Percentiles rank a stretch among this genome's conserved stretches.
These are phyloP conservation scores for Triticum timopheevii DNA, from an alignment of 176 grass and related monocot genomes.

Conservation along the genomic window DNA sequence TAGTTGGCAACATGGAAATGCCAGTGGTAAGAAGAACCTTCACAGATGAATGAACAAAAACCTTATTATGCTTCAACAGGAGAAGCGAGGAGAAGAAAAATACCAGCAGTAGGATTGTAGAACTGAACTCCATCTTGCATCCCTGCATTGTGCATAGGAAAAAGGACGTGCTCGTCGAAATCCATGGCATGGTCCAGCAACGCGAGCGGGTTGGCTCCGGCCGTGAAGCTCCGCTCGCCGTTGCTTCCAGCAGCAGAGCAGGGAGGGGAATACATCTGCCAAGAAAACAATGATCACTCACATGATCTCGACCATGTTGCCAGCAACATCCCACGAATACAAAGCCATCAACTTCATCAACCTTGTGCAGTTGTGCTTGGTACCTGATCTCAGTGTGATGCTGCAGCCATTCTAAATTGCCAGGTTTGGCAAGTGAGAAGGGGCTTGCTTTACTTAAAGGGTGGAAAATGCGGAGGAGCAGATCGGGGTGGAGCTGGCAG, in stretches of 20 bases:
- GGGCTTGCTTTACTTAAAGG: conserved; percentile 70
- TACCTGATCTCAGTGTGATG: conserved; percentile 22
- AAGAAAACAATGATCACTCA: conserved; percentile 39
- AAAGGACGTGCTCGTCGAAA: conserved; percentile 59
- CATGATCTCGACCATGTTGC: background rate
- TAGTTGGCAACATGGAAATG: conserved; percentile 4
- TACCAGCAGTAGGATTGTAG: conserved; percentile 41
- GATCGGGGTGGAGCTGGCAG: conserved; percentile 46
- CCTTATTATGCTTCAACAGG: background rate
- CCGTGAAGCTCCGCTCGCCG: conserved; percentile 41
- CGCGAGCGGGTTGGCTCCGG: conserved; percentile 48
- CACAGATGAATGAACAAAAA: background rate
- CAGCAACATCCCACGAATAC: conserved; percentile 34
- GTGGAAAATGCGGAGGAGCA: conserved; percentile 34
- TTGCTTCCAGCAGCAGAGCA: conserved; percentile 34
- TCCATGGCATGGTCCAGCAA: conserved; percentile 61
- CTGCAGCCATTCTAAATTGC: conserved; percentile 41
- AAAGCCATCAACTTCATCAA: conserved; percentile 31
- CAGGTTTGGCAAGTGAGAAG: conserved; percentile 44
- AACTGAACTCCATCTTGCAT: conserved; percentile 35
- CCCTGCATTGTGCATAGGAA: conserved; percentile 45
- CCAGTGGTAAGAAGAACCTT: conserved; percentile 14
- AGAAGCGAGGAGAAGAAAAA: conserved; percentile 9
- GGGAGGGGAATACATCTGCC: conserved; percentile 52
- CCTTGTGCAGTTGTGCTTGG: conserved; percentile 13